Conservation (phyloP, 2,329 filamentous ascomycete species). For the Alternaria metachromatica region DNA sequence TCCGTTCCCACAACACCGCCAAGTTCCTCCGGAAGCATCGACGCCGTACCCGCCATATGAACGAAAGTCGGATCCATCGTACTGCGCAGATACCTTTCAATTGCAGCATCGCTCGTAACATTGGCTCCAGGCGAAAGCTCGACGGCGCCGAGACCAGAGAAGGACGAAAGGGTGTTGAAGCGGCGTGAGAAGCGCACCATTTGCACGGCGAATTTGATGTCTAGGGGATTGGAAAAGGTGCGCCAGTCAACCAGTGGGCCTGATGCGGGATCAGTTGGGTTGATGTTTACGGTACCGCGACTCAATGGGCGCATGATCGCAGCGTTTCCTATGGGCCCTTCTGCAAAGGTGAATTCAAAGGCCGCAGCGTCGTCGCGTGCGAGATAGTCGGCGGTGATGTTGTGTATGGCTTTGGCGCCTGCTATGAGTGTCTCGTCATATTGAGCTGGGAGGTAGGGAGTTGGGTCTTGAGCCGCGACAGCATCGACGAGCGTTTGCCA, state of each 20-base stretch:
- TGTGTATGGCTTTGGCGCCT: constrained; percentile 26
- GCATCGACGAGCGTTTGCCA: constrained; percentile 11
- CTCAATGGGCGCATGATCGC: constrained; percentile 6
- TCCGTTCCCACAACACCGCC: constrained; percentile 29
- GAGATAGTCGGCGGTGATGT: constrained; percentile 23
- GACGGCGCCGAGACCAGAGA: constrained; percentile 17
- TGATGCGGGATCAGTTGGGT: constrained; percentile 32
- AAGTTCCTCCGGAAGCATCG: constrained; percentile 9
- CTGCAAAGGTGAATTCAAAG: constrained; percentile 30
- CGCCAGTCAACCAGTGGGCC: constrained; percentile 23
- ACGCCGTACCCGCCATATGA: constrained; percentile 28
- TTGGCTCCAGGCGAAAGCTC: constrained; percentile 26
- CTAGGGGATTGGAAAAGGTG: constrained; percentile 39
- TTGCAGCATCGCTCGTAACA: constrained; percentile 10
- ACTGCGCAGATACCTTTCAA: not conserved
- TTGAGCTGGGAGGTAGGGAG: constrained; percentile 15
- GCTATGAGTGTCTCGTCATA: constrained; percentile 6
- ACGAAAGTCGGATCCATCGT: constrained; percentile 9
- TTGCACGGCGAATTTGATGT: constrained; percentile 34
- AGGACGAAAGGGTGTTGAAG: constrained; percentile 17
- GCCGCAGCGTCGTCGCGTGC: constrained; percentile 24
- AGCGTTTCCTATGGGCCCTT: constrained; percentile 7
- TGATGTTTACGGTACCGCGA: constrained; percentile 42
- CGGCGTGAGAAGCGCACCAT: constrained; percentile 34
- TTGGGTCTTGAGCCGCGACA: constrained; percentile 13